Base-by-base conservation (phyloP, 2,329 filamentous ascomycete species). In the Hyphodiscus sp. region DNA sequence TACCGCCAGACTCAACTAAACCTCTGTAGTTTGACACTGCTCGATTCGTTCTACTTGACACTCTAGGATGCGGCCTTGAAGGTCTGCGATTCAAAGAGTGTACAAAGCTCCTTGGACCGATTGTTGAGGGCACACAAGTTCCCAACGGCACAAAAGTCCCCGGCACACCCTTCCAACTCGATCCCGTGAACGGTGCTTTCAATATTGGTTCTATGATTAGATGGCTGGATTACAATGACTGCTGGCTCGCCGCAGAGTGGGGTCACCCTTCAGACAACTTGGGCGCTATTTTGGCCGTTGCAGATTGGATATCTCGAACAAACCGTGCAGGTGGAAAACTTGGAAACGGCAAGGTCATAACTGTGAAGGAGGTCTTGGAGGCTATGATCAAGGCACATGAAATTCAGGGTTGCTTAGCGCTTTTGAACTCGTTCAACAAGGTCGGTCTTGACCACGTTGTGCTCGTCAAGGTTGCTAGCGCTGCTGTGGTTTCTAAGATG, bases 151-250 rank as follows among this genome's bases (percentile, higher is more conserved):
- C 90, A 66, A 89, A 85, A 69, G 89, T 99, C 45, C 89, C 89
- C 42, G 94, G 94, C 61, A 97, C 94, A 30, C 83, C 87, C 63
- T 97, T 92, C 76, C 86, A 95, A 74, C 85, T 99, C 64, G 94
- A 97, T 71, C 94, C 94, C 41, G 85, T 97, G 70, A 92, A 92
- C 67, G 94, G 87, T 59, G 94, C 94, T 60, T 97, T 99, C 83
- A 97, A 97, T 80, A 97, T 99, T 66, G 94, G 94, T 66, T 88
- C 94, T 67, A 95, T 96, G 86, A 96, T 99, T 76, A 83, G 94
- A 69, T 99, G 94, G 94, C 83, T 99, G 67, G 94, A 99, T 77
- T 99, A 97, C 82, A 99, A 99, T 73, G 94, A 99, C 81, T 97
- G 94, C 83, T 99, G 92, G 94, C 80, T 97, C 60, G 94, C 92